Base-by-base conservation (phyloP, 129 eudicot species). In the Sambucus nigra region DNA sequence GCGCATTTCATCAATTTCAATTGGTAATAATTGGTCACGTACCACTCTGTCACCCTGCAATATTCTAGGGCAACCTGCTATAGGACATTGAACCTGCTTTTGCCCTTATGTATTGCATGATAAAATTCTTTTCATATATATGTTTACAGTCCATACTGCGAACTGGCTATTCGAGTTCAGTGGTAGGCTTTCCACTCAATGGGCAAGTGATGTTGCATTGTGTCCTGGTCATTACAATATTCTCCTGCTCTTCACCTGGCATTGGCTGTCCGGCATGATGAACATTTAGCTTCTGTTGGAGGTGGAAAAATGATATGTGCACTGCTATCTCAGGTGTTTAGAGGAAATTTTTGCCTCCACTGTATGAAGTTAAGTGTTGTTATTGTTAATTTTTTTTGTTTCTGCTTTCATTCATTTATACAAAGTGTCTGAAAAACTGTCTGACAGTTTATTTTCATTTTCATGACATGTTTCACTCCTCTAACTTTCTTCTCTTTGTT, bases 171-270 rank as follows among this genome's bases (percentile, higher is more conserved):
- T 70, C 64, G 62, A 92, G 82, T 75, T 77, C 77, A 59, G 67
- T 73, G 31, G 86, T 69, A 49, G 94, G 81, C 68, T 82, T 92
- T 64, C 96, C 96, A 51, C 80, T 79, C 28, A 92, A 15, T 18
- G 99, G 99, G 61, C 99, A 92, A 0, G 50, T 74, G 4, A 16
- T 69, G 67, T 67, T 81, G 68, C 47, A 57, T 55, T 86, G 84
- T 52, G 99, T 86, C 47, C 94, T 79, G 38, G 99, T 92, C 87
- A 92, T 69, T 53, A 92, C 68, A 49, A 92, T 77, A 73, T 86
- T 96, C 74, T 86, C 99, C 73, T 86, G 82, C 79, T 92, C 99
- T 64, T 92, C 99, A 60, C 94, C 99, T 27, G 99, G 96, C 99
- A 92, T 80, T 2, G 87, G 94, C 73, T 77, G 87, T 35, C 99